Percentiles rank a stretch among this genome's conserved stretches.
These are phyloP conservation scores for Sporodiniella umbellata DNA, from an alignment of 371 early-diverging fungal genomes.

Conservation along the genomic window DNA sequence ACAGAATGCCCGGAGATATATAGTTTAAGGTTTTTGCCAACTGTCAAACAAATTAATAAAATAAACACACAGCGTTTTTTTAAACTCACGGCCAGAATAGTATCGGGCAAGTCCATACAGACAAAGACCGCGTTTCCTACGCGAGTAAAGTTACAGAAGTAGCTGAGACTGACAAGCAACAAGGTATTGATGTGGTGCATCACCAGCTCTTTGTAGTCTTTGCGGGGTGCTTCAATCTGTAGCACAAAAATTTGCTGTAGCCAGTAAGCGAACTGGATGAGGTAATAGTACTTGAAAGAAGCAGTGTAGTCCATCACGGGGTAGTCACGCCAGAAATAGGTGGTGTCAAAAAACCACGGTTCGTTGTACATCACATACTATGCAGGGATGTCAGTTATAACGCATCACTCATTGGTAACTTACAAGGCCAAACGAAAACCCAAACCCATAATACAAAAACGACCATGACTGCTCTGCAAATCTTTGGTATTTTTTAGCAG, in stretches of 20 bases:
- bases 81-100: constrained; percentile 67
- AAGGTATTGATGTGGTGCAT: constrained; percentile 75
- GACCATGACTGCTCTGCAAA: constrained; percentile 75
- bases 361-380: constrained; percentile 52
- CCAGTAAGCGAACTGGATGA: constrained; percentile 73
- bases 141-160: constrained; percentile 67
- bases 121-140: constrained; percentile 77
- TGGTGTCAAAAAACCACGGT: constrained; percentile 66
- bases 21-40: constrained; percentile 63
- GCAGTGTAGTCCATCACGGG: constrained; percentile 56
- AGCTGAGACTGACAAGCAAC: constrained; percentile 60
- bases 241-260: constrained; percentile 73
- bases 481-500: constrained; percentile 48
- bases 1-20: constrained; percentile 36
- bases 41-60: constrained; percentile 22
- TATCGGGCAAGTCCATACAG: constrained; percentile 77
- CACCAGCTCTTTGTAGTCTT: constrained; percentile 69
- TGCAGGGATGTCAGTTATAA: no score
- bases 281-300: constrained; percentile 66
- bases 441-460: constrained; percentile 53
- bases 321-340: constrained; percentile 62
- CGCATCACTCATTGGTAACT: constrained; percentile 8
- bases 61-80: not conserved
- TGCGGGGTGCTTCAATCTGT: constrained; percentile 68
- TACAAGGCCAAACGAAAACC: constrained; percentile 51